Percentiles rank a stretch among this genome's conserved stretches.
Conservation (phyloP, 2,329 filamentous ascomycete species). For the Didymella keratinophila region DNA sequence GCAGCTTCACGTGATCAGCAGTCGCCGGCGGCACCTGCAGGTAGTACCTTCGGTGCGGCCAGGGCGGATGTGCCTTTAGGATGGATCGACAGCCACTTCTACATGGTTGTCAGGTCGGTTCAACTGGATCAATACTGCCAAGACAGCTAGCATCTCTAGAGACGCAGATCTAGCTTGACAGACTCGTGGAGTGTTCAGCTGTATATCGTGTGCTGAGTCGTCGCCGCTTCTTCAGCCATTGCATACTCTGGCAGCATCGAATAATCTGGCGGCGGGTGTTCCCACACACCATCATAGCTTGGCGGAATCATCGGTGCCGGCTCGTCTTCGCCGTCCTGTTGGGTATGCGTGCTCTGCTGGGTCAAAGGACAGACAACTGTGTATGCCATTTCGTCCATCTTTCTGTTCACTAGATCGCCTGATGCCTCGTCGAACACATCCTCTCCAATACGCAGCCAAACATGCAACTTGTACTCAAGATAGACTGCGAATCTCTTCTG, state of each 20-base stretch:
- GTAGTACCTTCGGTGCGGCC: neutral
- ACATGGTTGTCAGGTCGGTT: neutral
- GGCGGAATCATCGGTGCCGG: conserved; percentile 6
- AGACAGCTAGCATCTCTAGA: neutral
- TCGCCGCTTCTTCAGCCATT: neutral
- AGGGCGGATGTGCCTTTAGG: conserved; percentile 2
- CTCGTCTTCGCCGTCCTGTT: neutral
- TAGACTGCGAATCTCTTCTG: conserved; percentile 14
- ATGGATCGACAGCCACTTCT: neutral
- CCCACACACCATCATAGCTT: conserved; percentile 15
- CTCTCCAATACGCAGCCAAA: conserved; percentile 22
- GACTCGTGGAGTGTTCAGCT: neutral
- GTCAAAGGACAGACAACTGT: conserved; percentile 15
- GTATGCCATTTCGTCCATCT: conserved; percentile 24
- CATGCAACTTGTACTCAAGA: conserved; percentile 18
- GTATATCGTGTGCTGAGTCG: neutral
- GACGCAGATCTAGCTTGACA: neutral
- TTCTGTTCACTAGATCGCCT: conserved; percentile 20
- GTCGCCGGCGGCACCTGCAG: neutral
- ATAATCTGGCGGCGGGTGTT: conserved; percentile 7
- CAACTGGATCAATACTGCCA: conserved; percentile 1
- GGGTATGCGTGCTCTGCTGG: neutral
- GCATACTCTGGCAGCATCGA: neutral
- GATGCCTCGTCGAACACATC: conserved; percentile 19
- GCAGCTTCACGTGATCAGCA: conserved; percentile 5